phyloP scores from a whole-genome alignment of 176 grass and related monocot genomes.

The Puya raimondii region DNA sequence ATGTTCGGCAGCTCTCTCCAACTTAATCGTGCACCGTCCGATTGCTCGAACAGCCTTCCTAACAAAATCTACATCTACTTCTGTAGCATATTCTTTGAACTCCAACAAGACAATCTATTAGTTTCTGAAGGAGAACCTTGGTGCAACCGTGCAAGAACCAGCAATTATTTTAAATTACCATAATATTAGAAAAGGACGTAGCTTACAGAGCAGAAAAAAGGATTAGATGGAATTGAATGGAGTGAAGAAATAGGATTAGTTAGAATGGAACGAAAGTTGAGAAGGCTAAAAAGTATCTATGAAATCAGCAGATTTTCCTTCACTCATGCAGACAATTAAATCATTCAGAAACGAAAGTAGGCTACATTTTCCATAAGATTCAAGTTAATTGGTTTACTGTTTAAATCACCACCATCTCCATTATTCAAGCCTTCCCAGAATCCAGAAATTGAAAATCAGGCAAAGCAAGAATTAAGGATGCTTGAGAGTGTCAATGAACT shows the following conservation, averaged over 20 bases:
- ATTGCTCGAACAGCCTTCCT: slow-evolving; percentile 95
- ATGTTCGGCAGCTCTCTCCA: slow-evolving; percentile 89
- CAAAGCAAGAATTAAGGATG: no score
- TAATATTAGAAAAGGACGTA: background rate
- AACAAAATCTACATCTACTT: slow-evolving; percentile 98
- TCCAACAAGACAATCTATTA: slow-evolving; percentile 52
- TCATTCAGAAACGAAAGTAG: no score
- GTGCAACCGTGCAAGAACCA: slow-evolving; percentile 1
- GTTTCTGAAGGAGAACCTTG: slow-evolving; percentile 8
- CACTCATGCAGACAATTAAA: no score
- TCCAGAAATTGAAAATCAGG: no score
- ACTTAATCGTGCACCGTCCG: slow-evolving; percentile 92
- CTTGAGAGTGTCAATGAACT: no score
- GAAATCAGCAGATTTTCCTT: background rate
- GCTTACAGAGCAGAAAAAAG: background rate
- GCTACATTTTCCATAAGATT: no score
- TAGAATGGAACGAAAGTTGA: background rate
- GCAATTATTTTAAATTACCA: background rate
- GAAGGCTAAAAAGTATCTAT: background rate
- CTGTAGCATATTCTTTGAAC: slow-evolving; percentile 98
- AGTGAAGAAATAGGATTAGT: background rate
- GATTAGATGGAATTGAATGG: background rate
- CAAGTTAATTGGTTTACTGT: no score
- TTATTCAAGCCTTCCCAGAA: no score
- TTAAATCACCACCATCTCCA: no score